Evolutionary conservation across 805 yeast species (phyloP).

Genomic region (Wickerhamiella australiensis): DNA sequence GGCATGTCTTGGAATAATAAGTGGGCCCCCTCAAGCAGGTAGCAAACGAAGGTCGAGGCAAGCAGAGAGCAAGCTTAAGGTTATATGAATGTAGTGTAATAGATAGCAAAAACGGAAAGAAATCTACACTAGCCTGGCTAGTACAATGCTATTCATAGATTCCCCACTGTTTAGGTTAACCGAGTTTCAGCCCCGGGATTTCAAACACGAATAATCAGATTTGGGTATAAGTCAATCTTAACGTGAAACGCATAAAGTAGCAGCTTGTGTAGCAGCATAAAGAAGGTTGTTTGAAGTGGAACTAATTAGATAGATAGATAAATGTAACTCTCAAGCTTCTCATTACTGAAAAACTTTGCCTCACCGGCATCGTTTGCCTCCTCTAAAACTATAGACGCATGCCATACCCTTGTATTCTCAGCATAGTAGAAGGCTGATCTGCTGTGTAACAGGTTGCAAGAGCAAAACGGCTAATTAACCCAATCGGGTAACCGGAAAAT

Average conservation of each 20-base stretch:
- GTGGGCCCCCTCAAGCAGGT: not conserved
- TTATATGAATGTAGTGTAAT: not conserved
- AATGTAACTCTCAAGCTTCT: not conserved
- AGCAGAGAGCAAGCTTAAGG: no score
- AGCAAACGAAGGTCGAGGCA: not conserved
- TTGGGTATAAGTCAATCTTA: not conserved
- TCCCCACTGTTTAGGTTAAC: not conserved
- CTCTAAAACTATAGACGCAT: not conserved
- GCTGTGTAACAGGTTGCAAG: not conserved
- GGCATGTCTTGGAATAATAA: not conserved
- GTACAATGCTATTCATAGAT: not conserved
- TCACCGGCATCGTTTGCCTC: not conserved
- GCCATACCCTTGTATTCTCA: constrained; percentile 1
- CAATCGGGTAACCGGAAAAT: constrained; percentile 1
- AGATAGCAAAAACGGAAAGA: not conserved
- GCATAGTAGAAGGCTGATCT: not conserved
- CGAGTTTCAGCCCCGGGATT: not conserved
- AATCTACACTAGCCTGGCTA: not conserved
- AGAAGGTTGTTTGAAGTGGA: not conserved
- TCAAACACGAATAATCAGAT: not conserved
- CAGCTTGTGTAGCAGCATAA: not conserved
- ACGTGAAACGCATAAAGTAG: not conserved
- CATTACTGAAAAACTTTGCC: not conserved
- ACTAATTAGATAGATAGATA: not conserved
- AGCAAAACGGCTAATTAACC: not conserved